Evolutionary conservation across 129 eudicot species (phyloP), one percentile per base, ranked within the genome.

Genomic region (Tagetes erecta): DNA sequence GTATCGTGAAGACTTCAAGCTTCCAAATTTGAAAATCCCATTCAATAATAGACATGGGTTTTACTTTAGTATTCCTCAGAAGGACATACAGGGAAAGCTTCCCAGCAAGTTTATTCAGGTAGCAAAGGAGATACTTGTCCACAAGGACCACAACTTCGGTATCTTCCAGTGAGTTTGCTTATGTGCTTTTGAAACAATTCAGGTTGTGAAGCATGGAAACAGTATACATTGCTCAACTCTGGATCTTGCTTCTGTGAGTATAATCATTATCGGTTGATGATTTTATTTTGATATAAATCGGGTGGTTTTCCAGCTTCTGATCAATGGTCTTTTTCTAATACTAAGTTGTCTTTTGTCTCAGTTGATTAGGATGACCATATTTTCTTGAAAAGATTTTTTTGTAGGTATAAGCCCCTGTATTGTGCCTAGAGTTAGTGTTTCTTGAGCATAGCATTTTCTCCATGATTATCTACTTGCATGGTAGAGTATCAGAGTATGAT

Each of bases 91-190:
- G 67, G 99, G 96, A 80, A 91, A 85, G 67, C 94, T 91, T 79
- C 96, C 99, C 11, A 82, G 74, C 86, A 91, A 91, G 84, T 95
- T 95, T 84, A 95, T 95, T 78, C 99, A 94, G 99, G 97, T 94
- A 77, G 68, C 20, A 44, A 64, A 68, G 63, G 62, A 76, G 67
- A 72, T 50, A 51, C 67, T 60, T 79, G 62, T 63, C 59, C 58
- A 41, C n/a, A n/a, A n/a, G n/a, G n/a, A n/a, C n/a, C n/a, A n/a
- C 46, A 4, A 27, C 30, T 36, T 30, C 30, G 70, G 74, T 64
- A 51, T 80, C 45, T 64, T 68, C 39, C 11, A 7, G 36, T 56
- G 9, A 67, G 68, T 50, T 64, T 79, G 4, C 73, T 73, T 68
- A 86, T 67, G 69, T 76, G 70, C 67, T 70, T 20, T 30, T 66